These are phyloP conservation scores for Cystobasidium slooffiae DNA, from an alignment of 1,284 basidiomycete species.

Conservation along the genomic window DNA sequence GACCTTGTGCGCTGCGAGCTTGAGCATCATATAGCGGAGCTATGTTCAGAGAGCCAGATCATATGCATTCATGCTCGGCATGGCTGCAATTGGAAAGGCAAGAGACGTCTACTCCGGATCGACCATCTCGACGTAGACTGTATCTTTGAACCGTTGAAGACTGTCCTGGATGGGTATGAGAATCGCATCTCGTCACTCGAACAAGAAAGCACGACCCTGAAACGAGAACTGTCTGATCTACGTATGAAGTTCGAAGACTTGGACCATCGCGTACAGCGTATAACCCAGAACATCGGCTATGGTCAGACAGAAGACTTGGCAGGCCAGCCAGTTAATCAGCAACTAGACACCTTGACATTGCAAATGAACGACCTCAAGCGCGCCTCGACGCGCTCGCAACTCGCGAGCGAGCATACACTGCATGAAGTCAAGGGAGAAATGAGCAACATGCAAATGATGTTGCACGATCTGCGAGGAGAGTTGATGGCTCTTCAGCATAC, in stretches of 20 bases:
- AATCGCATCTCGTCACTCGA: constrained; percentile 2
- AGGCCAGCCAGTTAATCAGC: background rate
- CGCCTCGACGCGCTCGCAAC: background rate
- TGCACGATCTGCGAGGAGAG: constrained; percentile 39
- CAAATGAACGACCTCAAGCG: constrained; percentile 26
- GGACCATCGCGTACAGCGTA: constrained; percentile 3
- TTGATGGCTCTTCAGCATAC: constrained; percentile 38
- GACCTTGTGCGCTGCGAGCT: constrained; percentile 10
- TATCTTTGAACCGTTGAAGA: constrained; percentile 36
- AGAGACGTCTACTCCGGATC: constrained; percentile 3
- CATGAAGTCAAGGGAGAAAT: constrained; percentile 32
- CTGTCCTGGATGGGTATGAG: constrained; percentile 4
- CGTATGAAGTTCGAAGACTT: constrained; percentile 22
- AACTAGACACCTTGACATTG: constrained; percentile 20
- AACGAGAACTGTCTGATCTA: constrained; percentile 1
- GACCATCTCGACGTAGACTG: constrained; percentile 27
- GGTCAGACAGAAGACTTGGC: background rate
- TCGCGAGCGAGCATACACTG: background rate
- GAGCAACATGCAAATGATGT: constrained; percentile 30
- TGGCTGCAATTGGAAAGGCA: constrained; percentile 35
- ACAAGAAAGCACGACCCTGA: constrained; percentile 16
- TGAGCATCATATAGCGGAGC: background rate
- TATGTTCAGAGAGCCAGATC: constrained; percentile 5
- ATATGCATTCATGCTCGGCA: constrained; percentile 26
- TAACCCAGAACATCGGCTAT: constrained; percentile 6